Evolutionary conservation across 768 basidiomycete species (phyloP), one percentile per base, ranked within the genome.

Genomic region (Dacryopinax primogenitus): DNA sequence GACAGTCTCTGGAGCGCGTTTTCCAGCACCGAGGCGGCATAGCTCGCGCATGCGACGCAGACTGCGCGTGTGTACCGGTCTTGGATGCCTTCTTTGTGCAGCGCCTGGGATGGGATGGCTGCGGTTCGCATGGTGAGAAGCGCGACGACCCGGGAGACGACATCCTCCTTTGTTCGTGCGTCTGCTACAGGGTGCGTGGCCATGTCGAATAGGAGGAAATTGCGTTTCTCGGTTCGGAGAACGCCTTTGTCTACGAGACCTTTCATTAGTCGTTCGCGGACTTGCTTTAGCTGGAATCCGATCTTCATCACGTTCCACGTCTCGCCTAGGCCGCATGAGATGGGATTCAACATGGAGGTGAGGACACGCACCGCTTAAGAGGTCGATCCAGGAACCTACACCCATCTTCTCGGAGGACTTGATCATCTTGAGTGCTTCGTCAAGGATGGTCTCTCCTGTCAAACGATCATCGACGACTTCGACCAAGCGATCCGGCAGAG

Each of bases 231-330:
- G 16, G 95, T 99, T 62, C 96, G 88, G n/a, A 99, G 84, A 37
- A 99, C 86, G 70, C 95, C 96, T 76, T 99, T 99, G 80, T 99
- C 95, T 63, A 97, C 95, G 39, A 99, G 84, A 1, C 95, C 83
- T 74, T 99, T 99, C 15, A 94, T 93, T 39, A 99, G 86, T 18
- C 95, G 89, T 77, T 99, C 95, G 51, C 95, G 87, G 39, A 98
- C 95, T 77, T 97, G 95, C 76, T 97, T 97, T 58, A 99, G 86
- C 76, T 99, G 95, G 77, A 92, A 99, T 26, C 94, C 94, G 64
- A 99, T 98, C 78, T 98, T 98, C 87, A 97, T 92, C 7, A 99
- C 93, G 76, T 98, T 99, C 95, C 95, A 99, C 61, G 95, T 98
- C 78, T 99, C 95, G 64, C 95, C 94, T 97, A 72, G 6, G 18